Conservation (phyloP, 345 rosid genomes). For the Kandelia obovata region DNA sequence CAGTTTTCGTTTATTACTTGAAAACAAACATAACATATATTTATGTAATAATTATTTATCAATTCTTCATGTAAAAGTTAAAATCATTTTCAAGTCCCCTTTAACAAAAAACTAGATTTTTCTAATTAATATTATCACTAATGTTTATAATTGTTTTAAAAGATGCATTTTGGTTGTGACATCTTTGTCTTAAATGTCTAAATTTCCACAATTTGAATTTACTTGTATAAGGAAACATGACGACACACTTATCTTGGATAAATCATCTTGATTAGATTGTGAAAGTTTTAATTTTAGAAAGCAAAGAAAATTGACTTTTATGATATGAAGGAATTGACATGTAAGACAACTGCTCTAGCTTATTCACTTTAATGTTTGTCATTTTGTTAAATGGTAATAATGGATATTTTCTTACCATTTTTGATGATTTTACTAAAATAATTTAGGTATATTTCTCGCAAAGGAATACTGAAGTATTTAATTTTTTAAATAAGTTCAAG, state of each 20-base stretch:
- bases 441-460: background rate
- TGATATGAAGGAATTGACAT: background rate
- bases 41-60: too few species aligned
- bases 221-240: background rate
- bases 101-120: too few species aligned
- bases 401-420: background rate
- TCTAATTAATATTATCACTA: too few species aligned
- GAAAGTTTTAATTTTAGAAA: background rate
- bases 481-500: too few species aligned
- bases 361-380: background rate
- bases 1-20: too few species aligned
- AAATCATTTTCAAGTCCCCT: background rate
- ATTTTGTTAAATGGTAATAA: background rate
- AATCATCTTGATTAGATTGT: background rate
- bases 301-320: background rate
- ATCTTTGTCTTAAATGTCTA: too few species aligned
- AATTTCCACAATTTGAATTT: background rate
- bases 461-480: background rate
- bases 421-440: background rate
- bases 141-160: background rate
- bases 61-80: too few species aligned
- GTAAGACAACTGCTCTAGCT: background rate
- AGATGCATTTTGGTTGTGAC: background rate
- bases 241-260: accelerated
- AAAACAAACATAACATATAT: too few species aligned